These are phyloP conservation scores for Boletellus emodensis DNA, from an alignment of 768 basidiomycete species.

Conservation along the genomic window DNA sequence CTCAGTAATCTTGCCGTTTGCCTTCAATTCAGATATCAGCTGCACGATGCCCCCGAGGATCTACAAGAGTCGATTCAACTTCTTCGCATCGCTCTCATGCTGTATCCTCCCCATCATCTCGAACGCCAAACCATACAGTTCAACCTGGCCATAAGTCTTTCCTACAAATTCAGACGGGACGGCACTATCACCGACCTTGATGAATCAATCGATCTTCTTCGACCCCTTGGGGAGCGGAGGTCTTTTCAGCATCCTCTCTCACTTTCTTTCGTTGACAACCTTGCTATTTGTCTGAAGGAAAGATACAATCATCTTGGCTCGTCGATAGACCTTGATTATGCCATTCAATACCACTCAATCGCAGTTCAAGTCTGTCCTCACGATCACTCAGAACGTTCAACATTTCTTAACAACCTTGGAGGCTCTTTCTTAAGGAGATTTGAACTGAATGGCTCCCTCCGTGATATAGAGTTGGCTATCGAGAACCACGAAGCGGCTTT, in stretches of 20 bases:
- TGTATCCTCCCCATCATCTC: not conserved
- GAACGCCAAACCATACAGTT: not conserved
- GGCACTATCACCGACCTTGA: not conserved
- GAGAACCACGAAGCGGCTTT: not conserved
- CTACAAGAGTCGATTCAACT: not conserved
- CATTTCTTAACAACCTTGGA: not conserved
- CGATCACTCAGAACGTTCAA: not conserved
- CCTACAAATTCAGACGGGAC: not conserved
- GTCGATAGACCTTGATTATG: not conserved
- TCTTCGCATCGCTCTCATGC: not conserved
- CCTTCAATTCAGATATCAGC: not conserved
- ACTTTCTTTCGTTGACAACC: not conserved
- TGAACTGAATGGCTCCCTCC: not conserved
- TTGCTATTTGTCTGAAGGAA: not conserved
- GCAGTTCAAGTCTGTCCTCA: not conserved
- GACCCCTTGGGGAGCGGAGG: not conserved
- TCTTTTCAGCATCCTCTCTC: not conserved
- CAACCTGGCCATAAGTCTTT: not conserved
- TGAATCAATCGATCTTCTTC: not conserved
- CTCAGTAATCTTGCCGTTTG: not conserved
- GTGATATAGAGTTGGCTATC: not conserved
- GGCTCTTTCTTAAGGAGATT: not conserved
- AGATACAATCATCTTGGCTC: not conserved
- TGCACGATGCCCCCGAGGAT: not conserved
- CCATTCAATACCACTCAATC: not conserved